These are phyloP conservation scores for Salix arbutifolia DNA, from an alignment of 345 rosid genomes.

Conservation along the genomic window DNA sequence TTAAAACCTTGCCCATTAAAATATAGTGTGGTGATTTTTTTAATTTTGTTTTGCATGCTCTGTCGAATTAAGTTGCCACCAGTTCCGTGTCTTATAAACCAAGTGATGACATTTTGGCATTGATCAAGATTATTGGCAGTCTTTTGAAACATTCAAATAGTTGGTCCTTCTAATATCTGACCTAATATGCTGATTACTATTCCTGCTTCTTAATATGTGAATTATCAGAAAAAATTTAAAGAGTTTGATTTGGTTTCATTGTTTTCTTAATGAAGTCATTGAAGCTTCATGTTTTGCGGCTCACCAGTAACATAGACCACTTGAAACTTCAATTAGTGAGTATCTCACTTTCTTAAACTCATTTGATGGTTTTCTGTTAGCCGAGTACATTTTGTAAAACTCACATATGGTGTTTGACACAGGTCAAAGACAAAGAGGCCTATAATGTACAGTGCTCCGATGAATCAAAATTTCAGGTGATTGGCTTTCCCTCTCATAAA, in stretches of 20 bases:
- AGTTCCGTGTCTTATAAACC: neutral
- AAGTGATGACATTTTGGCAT: neutral
- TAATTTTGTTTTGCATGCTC: neutral
- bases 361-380: neutral
- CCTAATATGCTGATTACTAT: neutral
- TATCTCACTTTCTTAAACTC: constrained; percentile 7
- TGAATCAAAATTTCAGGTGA: constrained; percentile 35
- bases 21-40: neutral
- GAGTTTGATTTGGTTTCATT: neutral
- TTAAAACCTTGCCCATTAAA: neutral
- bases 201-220: neutral
- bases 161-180: neutral
- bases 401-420: constrained; percentile 9
- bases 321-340: constrained; percentile 68
- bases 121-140: neutral
- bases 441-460: constrained; percentile 30
- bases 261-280: constrained; percentile 54
- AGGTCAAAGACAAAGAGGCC: constrained; percentile 52
- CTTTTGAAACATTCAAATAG: neutral
- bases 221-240: neutral
- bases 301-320: constrained; percentile 54
- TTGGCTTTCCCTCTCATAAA: constrained; percentile 1
- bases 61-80: neutral
- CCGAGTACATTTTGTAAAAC: neutral
- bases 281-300: constrained; percentile 86